A percentile compares a stretch with the other conserved stretches of the same genome.
Conservation (phyloP, 768 basidiomycete species). For the Leccinellum albellum region DNA sequence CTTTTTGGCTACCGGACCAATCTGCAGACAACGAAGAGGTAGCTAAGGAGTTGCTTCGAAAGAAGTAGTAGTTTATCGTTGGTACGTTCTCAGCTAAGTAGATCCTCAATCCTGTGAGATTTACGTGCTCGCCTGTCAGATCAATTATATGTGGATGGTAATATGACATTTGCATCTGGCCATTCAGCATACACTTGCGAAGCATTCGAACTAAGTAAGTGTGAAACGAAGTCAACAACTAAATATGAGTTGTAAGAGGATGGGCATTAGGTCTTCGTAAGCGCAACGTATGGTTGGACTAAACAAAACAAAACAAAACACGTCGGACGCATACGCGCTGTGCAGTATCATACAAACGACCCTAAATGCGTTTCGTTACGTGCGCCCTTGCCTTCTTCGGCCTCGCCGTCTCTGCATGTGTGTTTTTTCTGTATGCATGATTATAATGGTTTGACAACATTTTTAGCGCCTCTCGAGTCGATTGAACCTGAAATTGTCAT, state of each 20-base stretch:
- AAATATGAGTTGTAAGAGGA: no score
- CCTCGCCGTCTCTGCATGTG: slow-evolving; percentile 30
- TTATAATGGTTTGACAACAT: slow-evolving; percentile 3
- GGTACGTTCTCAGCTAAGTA: background rate
- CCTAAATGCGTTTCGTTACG: slow-evolving; percentile 37
- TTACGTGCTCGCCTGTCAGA: no score
- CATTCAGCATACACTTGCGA: no score
- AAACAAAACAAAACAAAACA: no score
- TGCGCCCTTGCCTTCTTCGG: slow-evolving; percentile 27
- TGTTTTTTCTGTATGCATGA: background rate
- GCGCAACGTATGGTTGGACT: no score
- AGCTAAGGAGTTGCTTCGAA: slow-evolving; percentile 65
- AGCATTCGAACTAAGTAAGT: no score
- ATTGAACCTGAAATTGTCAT: slow-evolving; percentile 53
- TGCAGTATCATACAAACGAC: no score
- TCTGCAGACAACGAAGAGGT: slow-evolving; percentile 66
- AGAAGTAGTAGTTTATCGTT: slow-evolving; percentile 29
- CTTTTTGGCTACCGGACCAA: slow-evolving; percentile 67
- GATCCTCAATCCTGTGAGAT: background rate
- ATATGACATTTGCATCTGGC: no score
- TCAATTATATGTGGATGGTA: no score
- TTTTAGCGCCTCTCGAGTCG: slow-evolving; percentile 28
- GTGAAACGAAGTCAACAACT: no score
- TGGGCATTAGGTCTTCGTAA: no score
- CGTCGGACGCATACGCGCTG: no score